Evolutionary conservation across 768 basidiomycete genomes (phyloP).

Genomic region (Tulasnella sp.): DNA sequence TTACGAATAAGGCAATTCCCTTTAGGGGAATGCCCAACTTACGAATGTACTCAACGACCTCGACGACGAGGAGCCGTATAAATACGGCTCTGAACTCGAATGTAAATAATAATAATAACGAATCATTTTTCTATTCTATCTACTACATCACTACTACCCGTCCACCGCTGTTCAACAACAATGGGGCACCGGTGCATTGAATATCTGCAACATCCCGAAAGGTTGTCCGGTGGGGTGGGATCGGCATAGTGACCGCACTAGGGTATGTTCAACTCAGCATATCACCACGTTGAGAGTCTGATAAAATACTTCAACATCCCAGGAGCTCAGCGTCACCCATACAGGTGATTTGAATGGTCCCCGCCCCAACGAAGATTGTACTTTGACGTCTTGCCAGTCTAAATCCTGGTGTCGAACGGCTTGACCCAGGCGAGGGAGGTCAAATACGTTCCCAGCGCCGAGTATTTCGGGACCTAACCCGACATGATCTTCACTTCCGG

Average conservation of each 20-base stretch:
- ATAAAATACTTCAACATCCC: slow-evolving; percentile 2
- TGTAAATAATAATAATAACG: no score
- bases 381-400: slow-evolving; percentile 63
- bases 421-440: slow-evolving; percentile 49
- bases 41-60: no score
- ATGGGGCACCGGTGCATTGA: background rate
- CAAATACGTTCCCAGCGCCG: slow-evolving; percentile 56
- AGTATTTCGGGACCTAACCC: slow-evolving; percentile 31
- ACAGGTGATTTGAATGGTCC: background rate
- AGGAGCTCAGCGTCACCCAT: background rate
- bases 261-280: no score
- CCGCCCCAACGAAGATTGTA: slow-evolving; percentile 11
- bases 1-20: no score
- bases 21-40: no score
- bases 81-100: no score
- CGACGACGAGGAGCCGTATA: no score
- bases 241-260: no score
- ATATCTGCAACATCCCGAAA: background rate
- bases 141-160: no score
- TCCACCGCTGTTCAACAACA: no score
- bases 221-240: background rate
- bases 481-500: slow-evolving; percentile 35
- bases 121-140: no score
- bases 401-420: slow-evolving; percentile 48
- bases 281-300: background rate